A percentile compares a stretch with the other conserved stretches of the same genome.
Evolutionary conservation across 2,329 filamentous ascomycete genomes (phyloP).

Genomic region (Colletotrichum falcatum): DNA sequence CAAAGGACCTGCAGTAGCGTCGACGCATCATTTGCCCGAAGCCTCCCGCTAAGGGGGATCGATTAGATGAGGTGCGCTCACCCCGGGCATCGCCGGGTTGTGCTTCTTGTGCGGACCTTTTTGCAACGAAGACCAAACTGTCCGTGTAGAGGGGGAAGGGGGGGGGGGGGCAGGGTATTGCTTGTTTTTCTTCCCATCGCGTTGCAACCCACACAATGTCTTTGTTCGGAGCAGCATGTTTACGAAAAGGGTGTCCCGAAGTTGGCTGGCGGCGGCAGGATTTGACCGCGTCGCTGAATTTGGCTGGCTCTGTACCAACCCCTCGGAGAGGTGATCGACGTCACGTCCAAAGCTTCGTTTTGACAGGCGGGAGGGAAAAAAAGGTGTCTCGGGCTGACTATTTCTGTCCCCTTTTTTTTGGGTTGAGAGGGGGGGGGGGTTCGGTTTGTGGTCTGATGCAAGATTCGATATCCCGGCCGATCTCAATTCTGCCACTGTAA

Average conservation of each 20-base stretch:
- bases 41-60: conserved; percentile 33
- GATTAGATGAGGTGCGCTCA: not conserved
- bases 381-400: not conserved
- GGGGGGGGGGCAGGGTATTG: too few species aligned
- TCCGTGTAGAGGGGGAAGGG: conserved; percentile 5
- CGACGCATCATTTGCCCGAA: conserved; percentile 28
- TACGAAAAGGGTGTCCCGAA: not conserved
- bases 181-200: conserved; percentile 3
- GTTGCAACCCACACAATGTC: conserved; percentile 29
- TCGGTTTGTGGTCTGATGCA: too few species aligned
- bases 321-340: not conserved
- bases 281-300: not conserved
- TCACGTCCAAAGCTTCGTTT: not conserved
- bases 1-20: conserved; percentile 23
- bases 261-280: too few species aligned
- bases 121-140: not conserved
- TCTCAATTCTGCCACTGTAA: not conserved
- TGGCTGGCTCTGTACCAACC: not conserved
- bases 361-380: not conserved
- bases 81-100: not conserved
- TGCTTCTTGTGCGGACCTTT: conserved; percentile 13
- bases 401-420: too few species aligned
- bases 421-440: too few species aligned
- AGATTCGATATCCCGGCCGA: not conserved
- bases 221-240: too few species aligned